Conservation (phyloP, 306 rosid genomes). For the Castanea mollissima region DNA sequence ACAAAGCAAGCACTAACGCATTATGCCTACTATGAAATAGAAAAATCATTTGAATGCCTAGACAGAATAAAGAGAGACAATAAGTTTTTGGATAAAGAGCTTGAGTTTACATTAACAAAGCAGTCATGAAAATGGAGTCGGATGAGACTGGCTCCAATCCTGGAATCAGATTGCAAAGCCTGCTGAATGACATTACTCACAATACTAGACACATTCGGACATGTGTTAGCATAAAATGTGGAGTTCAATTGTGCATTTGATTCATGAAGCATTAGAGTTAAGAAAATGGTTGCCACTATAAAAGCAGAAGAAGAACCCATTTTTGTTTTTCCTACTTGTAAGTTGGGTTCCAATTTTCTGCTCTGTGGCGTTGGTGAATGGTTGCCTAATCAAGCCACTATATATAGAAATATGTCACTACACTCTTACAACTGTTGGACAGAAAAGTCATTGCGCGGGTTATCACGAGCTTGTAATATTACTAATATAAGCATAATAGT, state of each 20-base stretch:
- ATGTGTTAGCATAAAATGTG: constrained; percentile 53
- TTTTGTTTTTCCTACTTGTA: not conserved
- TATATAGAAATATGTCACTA: not conserved
- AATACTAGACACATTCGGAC: constrained; percentile 56
- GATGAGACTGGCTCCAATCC: constrained; percentile 58
- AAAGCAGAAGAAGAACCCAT: constrained; percentile 34
- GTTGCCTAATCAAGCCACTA: not conserved
- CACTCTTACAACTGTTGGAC: not conserved
- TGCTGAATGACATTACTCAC: constrained; percentile 43
- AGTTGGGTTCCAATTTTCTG: not conserved
- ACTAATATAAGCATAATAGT: not conserved
- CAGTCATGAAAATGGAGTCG: constrained; percentile 75
- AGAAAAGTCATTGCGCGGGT: not conserved
- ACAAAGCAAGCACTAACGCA: not conserved
- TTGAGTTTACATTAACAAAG: constrained; percentile 53
- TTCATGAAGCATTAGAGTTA: constrained; percentile 5
- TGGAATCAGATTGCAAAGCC: constrained; percentile 54
- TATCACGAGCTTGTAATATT: not conserved
- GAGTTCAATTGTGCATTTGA: constrained; percentile 53
- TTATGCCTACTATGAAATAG: not conserved
- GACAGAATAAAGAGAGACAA: not conserved
- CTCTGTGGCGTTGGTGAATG: not conserved
- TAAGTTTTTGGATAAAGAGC: not conserved
- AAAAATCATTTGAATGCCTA: not conserved
- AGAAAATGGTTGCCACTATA: constrained; percentile 2